These are phyloP conservation scores for Solanum corneliomulleri DNA, from an alignment of 257 asterid species.

Conservation along the genomic window DNA sequence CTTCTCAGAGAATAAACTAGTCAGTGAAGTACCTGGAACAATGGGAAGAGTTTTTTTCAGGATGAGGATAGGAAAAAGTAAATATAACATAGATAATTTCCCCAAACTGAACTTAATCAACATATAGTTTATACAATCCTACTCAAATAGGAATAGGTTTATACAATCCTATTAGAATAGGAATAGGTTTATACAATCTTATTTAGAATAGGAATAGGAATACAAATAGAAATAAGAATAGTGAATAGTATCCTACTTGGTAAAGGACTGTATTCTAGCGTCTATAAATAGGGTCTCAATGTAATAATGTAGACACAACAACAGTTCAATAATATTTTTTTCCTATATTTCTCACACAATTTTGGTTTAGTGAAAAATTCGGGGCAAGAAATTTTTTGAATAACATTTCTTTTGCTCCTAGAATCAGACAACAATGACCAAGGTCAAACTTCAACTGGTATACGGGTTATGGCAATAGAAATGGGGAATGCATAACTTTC, in stretches of 20 bases:
- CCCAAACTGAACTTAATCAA: neutral
- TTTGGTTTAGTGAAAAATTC: neutral
- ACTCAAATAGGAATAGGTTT: neutral
- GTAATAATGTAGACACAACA: neutral
- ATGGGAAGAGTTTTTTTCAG: conserved; percentile 3
- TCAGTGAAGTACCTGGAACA: conserved; percentile 55
- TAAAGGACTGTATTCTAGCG: neutral
- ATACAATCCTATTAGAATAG: too few species aligned
- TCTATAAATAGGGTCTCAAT: neutral
- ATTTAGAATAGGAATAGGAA: neutral
- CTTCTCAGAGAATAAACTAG: conserved; percentile 56
- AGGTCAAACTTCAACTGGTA: neutral
- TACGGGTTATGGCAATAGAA: neutral
- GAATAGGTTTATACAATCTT: neutral
- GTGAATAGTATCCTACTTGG: neutral
- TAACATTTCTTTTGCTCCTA: neutral
- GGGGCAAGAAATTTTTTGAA: neutral
- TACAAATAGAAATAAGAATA: neutral
- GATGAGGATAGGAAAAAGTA: neutral
- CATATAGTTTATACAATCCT: neutral
- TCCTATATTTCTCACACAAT: neutral
- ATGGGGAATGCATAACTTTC: neutral
- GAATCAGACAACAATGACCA: neutral
- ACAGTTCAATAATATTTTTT: neutral
- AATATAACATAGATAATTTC: neutral